phyloP scores from a whole-genome alignment of 2,329 filamentous ascomycete genomes.

The Fusarium begoniae region DNA sequence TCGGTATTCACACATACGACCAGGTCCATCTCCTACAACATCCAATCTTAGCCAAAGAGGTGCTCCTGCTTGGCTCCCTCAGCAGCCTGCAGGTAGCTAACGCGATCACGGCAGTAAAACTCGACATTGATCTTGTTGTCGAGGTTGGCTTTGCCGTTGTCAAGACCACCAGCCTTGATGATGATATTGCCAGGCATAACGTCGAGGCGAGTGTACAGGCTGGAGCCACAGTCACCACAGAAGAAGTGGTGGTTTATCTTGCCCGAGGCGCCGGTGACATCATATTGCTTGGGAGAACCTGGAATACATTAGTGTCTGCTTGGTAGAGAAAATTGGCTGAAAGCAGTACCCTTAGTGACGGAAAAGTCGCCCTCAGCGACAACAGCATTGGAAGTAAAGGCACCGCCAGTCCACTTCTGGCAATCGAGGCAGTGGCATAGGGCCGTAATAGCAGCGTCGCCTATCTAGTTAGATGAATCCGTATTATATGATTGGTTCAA shows the following conservation, averaged over 20 bases:
- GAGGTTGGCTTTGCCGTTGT: conserved; percentile 57
- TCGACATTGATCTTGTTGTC: conserved; percentile 57
- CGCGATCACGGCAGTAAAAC: conserved; percentile 62
- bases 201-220: conserved; percentile 62
- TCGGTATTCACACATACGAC: too few species aligned
- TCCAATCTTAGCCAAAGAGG: conserved; percentile 32
- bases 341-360: conserved; percentile 56
- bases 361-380: conserved; percentile 57
- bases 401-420: conserved; percentile 65
- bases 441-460: conserved; percentile 53
- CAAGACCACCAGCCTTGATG: conserved; percentile 62
- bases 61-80: conserved; percentile 60
- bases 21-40: not conserved
- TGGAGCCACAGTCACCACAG: conserved; percentile 61
- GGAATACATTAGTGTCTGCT: not conserved
- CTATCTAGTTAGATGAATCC: conserved; percentile 39
- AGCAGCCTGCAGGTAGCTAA: conserved; percentile 53
- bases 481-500: not conserved
- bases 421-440: conserved; percentile 64
- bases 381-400: conserved; percentile 64
- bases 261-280: conserved; percentile 57
- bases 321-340: not conserved
- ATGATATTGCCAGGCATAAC: conserved; percentile 60
- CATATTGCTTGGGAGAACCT: conserved; percentile 59
- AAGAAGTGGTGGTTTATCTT: conserved; percentile 67